Base-by-base conservation (phyloP, 1,139 yeast genomes). In the Debaryomyces subglobosus region DNA sequence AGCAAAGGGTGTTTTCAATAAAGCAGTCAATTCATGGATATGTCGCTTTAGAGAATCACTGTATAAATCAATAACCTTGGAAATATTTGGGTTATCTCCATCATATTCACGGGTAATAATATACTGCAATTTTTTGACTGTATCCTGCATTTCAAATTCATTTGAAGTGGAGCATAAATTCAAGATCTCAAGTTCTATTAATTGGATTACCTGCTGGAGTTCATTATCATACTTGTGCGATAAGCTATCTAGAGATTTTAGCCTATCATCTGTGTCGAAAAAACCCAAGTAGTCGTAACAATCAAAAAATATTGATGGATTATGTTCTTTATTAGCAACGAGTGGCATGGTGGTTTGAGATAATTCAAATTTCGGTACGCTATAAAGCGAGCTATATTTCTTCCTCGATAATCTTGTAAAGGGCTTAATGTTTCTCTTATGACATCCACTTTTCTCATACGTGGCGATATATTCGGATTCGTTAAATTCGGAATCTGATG, bases 71-170 rank as follows among this genome's bases (percentile, higher is more conserved):
- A 49, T 40, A 6, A 46, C 29, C 10, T 39, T 36, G 4, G 18
- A 38, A 27, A 47, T 40, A 30, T 20, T 30, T 20, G 15, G 30
- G 33, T 46, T 39, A n/a, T 44, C 33, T 8, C 44, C 48, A 20
- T 44, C 44, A 23, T 48, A 48, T 18, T 50, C 46, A n/a, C 34
- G 44, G 7, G 49, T 43, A 10, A 48, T 27, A 12, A 50, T 40
- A 23, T 39, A 46, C 23, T 44, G 49, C 12, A 50, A 33, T 39
- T 45, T 50, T 18, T 36, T 38, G 15, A 32, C 25, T n/a, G 33
- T 32, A 16, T 25, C 24, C 15, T 44, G 38, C 20, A 20, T 44
- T 30, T 29, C 43, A 18, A n/a, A n/a, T 29, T 44, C 35, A 20
- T 34, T 21, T 8, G 46, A 16, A 12, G 27, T 21, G 15, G 20